Base-by-base conservation (phyloP, 2,329 filamentous ascomycete species). In the Penicillium janthinellum region DNA sequence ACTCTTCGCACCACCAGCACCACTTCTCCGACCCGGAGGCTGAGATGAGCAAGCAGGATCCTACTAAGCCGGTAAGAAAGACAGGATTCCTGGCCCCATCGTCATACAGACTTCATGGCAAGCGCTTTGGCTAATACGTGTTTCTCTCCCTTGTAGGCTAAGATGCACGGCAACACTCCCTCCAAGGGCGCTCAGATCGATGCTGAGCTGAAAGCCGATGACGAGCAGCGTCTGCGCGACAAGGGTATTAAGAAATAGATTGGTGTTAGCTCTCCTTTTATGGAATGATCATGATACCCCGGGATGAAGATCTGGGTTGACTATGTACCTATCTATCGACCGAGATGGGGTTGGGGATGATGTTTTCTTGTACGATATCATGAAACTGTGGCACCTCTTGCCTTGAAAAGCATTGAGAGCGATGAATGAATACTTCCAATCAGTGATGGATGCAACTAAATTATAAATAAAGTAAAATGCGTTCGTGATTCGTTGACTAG, bases 331-430 rank as follows among this genome's bases (percentile, higher is more conserved):
- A 41, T 41, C 11, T 39, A 20, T 53, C 39, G 37, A 37, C 38
- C 14, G 55, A 48, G 83, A 98, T 96, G 83, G 97, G 97, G 74
- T 94, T 96, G 61, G 94, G 94, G 0, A 96, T 37, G 75, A 97
- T 93, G 59, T 97, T 89, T 25, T n/a, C 75, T 97, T 94, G 73
- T 98, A 98, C 20, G 91, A 96, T 60, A 68, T 62, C 22, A 67
- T 45, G 59, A 61, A 48, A 20, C 47, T 47, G 56, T 39, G 39
- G 37, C 17, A 12, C 25, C 39, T 55, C 48, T 54, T 57, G 41
- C 41, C 52, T 49, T 57, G 51, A 62, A 20, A 51, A 45, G 39
- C 41, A 47, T 47, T 55, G 48, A 51, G 50, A 50, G 38, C 35
- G 17, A 3, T 34, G 35, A 58, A 58, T 58, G 25, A 49, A 35